phyloP scores from a whole-genome alignment of 2,329 filamentous ascomycete genomes.

The Penicillium glabrum region DNA sequence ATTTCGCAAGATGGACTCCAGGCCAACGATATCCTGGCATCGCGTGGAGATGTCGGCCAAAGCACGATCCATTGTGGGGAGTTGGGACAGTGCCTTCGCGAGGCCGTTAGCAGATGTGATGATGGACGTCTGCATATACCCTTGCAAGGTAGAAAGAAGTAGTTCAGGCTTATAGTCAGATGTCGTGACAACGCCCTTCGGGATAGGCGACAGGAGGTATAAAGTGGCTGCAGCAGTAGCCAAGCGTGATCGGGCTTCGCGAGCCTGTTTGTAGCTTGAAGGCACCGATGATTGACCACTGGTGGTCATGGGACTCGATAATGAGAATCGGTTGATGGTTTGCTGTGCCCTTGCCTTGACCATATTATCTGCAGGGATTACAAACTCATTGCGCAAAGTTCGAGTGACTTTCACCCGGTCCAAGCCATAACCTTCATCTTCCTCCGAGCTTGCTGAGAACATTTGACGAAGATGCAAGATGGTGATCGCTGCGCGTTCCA shows the following conservation, averaged over 20 bases:
- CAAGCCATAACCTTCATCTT: constrained; percentile 76
- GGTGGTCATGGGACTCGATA: constrained; percentile 52
- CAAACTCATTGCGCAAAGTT: constrained; percentile 67
- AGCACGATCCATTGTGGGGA: constrained; percentile 79
- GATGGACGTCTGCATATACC: constrained; percentile 77
- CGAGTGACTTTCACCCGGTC: constrained; percentile 70
- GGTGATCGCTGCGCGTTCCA: constrained; percentile 80
- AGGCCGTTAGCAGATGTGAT: constrained; percentile 76
- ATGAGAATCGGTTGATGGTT: constrained; percentile 78
- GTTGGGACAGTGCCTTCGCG: constrained; percentile 71
- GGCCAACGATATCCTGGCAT: constrained; percentile 87
- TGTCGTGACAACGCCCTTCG: constrained; percentile 45
- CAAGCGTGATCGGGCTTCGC: constrained; percentile 73
- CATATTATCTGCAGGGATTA: constrained; percentile 70
- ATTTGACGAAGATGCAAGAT: constrained; percentile 74
- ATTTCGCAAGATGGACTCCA: constrained; percentile 73
- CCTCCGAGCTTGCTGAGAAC: constrained; percentile 64
- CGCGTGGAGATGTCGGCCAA: constrained; percentile 77
- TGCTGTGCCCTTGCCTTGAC: constrained; percentile 75
- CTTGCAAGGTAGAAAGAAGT: constrained; percentile 73
- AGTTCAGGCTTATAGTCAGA: constrained; percentile 63
- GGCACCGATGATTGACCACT: constrained; percentile 35
- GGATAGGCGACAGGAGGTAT: constrained; percentile 75
- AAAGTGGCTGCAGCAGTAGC: constrained; percentile 73
- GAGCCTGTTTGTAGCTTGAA: constrained; percentile 59